Evolutionary conservation across 805 yeast species (phyloP), one percentile per base, ranked within the genome.

Genomic region (Lipomyces yamanashiensis): DNA sequence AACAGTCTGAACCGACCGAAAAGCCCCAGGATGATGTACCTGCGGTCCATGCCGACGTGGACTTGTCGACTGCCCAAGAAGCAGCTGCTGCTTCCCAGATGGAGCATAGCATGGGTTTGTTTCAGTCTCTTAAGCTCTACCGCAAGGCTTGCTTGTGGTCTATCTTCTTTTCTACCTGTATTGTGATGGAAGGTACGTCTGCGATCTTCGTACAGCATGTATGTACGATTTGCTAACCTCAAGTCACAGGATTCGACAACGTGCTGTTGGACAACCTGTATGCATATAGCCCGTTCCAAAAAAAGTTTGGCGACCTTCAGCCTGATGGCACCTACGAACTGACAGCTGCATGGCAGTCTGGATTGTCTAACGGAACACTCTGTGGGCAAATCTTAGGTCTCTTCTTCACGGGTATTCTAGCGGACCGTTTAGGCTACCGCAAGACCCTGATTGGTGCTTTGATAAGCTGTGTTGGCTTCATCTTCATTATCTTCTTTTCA

Each of bases 171-270:
- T 79, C 84, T 1, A 67, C 78, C 3, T 78, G 82, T 34, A 71
- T 82, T 62, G 69, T 82, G 55, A 81, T 81, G 84, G 84, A 80
- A 66, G 85, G 85, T n/a, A n/a, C n/a, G n/a, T n/a, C n/a, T n/a
- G n/a, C n/a, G n/a, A n/a, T n/a, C n/a, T n/a, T n/a, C n/a, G n/a
- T n/a, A n/a, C n/a, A n/a, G n/a, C n/a, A n/a, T n/a, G n/a, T n/a
- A n/a, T n/a, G n/a, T n/a, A n/a, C n/a, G n/a, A n/a, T n/a, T n/a
- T n/a, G n/a, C n/a, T n/a, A n/a, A n/a, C n/a, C n/a, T n/a, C n/a
- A n/a, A n/a, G n/a, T n/a, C n/a, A n/a, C n/a, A n/a, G n/a, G n/a
- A n/a, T n/a, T n/a, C n/a, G n/a, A n/a, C n/a, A n/a, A n/a, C n/a
- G n/a, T n/a, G n/a, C n/a, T n/a, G n/a, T n/a, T n/a, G n/a, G n/a